Evolutionary conservation across 805 yeast genomes (phyloP).

Genomic region (Komagataella populi): DNA sequence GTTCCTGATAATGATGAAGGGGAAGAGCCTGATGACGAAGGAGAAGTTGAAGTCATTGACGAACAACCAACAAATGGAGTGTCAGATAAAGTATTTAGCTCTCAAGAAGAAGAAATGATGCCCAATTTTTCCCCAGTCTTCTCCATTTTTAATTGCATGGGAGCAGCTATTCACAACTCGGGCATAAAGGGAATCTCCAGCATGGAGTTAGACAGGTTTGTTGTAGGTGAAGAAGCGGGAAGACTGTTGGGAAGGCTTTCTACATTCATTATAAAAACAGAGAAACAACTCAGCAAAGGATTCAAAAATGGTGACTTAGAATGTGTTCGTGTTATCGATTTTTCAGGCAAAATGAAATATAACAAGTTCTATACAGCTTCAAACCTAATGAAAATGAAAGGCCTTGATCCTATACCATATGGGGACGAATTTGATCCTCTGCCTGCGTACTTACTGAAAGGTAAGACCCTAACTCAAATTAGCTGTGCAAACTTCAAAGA

Average conservation of each 20-base stretch:
- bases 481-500: background rate
- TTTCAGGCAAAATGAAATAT: slow-evolving; percentile 61
- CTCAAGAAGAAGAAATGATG: background rate
- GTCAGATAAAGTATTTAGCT: background rate
- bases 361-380: slow-evolving; percentile 46
- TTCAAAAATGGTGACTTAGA: slow-evolving; percentile 11
- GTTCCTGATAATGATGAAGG: slow-evolving; percentile 12
- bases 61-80: background rate
- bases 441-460: background rate
- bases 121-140: background rate
- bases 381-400: slow-evolving; percentile 12
- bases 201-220: slow-evolving; percentile 3
- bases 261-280: slow-evolving; percentile 7
- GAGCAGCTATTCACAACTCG: background rate
- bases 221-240: background rate
- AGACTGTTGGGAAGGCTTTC: slow-evolving; percentile 5
- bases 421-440: background rate
- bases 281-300: slow-evolving; percentile 8
- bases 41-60: background rate
- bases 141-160: background rate
- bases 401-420: background rate
- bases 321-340: slow-evolving; percentile 53
- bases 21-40: slow-evolving; percentile 12
- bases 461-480: background rate
- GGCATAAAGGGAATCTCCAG: background rate